Evolutionary conservation across 1,284 basidiomycete species (phyloP), one percentile per base, ranked within the genome.

Genomic region (Ceratobasidium theobromae): DNA sequence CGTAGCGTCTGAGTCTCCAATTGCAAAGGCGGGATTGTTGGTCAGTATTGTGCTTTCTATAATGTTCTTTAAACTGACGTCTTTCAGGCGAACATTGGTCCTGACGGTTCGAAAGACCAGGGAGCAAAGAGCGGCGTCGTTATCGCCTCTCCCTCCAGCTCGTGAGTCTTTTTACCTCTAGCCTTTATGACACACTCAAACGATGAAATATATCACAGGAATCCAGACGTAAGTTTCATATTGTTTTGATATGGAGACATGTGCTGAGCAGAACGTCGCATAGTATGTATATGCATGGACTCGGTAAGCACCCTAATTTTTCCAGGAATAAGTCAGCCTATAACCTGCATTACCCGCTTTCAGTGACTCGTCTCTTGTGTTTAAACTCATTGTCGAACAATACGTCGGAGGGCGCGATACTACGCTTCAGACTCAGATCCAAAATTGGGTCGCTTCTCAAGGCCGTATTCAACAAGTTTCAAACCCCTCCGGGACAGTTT

Each of bases 401-500:
- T 71, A 68, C 27, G 62, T 48, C 33, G 52, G 53, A 25, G 69
- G 70, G 3, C 43, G 55, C 9, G 70, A 71, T 46, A 49, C 54
- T 4, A 60, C 57, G 30, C 52, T 70, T 23, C 46, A 62, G 27
- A 52, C 57, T 1, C 49, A 55, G 11, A 71, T 70, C 64, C 53
- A 67, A 25, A 52, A 58, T 32, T 71, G 69, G 68, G 51, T 71
- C 23, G 35, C 64, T 21, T 60, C 67, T 32, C 40, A 68, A 35
- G 65, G 28, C 12, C 41, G 43, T 21, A 43, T 73, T n/a, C 71
- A 72, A 53, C 58, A 68, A 8, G 60, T 71, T 0, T 21, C 79
- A 12, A 88, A 85, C 71, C 86, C 84, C 0, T 83, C 83, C 65
- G 86, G 86, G 1, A 78, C 79, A 1, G 72, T 84, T 16, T 76